Evolutionary conservation across 768 basidiomycete species (phyloP).

Genomic region (Phanerodontia chrysosporium): DNA sequence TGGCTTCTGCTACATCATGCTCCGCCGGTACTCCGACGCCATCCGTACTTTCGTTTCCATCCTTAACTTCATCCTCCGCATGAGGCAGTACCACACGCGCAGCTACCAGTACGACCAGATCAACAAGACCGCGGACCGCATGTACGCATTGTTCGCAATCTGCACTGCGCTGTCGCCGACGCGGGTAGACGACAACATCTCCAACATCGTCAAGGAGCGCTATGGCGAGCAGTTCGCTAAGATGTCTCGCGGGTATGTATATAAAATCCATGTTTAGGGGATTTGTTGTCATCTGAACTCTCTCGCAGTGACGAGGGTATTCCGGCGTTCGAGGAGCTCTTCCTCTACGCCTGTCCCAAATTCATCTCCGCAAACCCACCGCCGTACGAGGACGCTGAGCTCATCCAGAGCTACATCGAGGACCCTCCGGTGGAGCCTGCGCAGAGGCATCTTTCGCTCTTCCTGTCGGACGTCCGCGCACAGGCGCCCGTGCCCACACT

Average conservation of each 20-base stretch:
- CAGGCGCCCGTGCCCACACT: slow-evolving; percentile 79
- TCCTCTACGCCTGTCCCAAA: slow-evolving; percentile 91
- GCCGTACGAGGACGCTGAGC: slow-evolving; percentile 78
- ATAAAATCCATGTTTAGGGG: background rate
- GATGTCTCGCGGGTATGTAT: slow-evolving; percentile 76
- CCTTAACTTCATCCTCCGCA: slow-evolving; percentile 92
- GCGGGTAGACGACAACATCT: slow-evolving; percentile 90
- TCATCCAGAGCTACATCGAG: slow-evolving; percentile 42
- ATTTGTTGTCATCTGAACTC: no score
- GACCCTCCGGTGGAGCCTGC: slow-evolving; percentile 62
- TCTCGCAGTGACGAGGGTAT: slow-evolving; percentile 62
- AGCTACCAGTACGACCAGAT: slow-evolving; percentile 99
- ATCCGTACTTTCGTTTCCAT: slow-evolving; percentile 90
- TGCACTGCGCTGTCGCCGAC: slow-evolving; percentile 92
- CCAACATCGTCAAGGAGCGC: slow-evolving; percentile 87
- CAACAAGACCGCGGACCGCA: slow-evolving; percentile 94
- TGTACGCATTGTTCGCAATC: slow-evolving; percentile 94
- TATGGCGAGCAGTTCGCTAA: slow-evolving; percentile 89
- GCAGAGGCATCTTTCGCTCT: slow-evolving; percentile 78
- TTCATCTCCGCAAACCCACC: slow-evolving; percentile 95
- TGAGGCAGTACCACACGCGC: slow-evolving; percentile 94
- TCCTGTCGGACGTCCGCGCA: slow-evolving; percentile 77
- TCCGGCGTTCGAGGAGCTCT: slow-evolving; percentile 86
- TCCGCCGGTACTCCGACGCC: slow-evolving; percentile 92
- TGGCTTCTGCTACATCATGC: slow-evolving; percentile 95